Base-by-base conservation (phyloP, 306 rosid genomes). In the Carpinus fangiana region DNA sequence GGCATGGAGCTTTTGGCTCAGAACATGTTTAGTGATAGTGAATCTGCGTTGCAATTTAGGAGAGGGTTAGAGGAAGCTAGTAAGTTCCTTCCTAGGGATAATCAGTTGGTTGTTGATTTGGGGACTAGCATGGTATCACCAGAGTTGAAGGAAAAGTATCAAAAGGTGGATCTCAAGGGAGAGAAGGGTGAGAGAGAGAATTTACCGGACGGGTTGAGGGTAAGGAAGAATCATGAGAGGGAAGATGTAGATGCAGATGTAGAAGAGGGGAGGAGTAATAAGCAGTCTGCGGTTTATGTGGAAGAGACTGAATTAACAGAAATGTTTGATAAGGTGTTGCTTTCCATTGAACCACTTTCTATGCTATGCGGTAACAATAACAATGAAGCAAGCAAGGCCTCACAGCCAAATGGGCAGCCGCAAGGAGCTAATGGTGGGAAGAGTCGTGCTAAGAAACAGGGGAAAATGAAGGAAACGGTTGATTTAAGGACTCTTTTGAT, bases 401-500 rank as follows among this genome's bases (percentile, higher is more conserved):
- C 70, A 31, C 85, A 82, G 74, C 83, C 74, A 62, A 83, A 79
- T 65, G 87, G 43, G n/a, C 75, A 74, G 20, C 26, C 52, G 48
- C 78, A 64, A 17, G 79, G 65, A 72, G 66, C 60, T 43, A 66
- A 61, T 70, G 84, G 78, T 52, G 81, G 84, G 48, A 83, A 55
- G 84, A 64, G 55, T 60, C 82, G 81, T 8, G 48, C 86, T 9
- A 88, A 86, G 89, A 84, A 72, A 65, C 89, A 57, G 53, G 86
- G 70, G 8, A 79, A 67, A 56, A 88, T 76, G 53, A 87, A 83
- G 72, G 92, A 89, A 70, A 79, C 89, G 3, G 84, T 87, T 45
- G 95, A 87, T 80, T 77, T 92, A 82, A 84, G 89, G 78, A 78
- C 82, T 23, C 89, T 93, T 12, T 76, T 91, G 76, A 77, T 84